Conservation (phyloP, 225 moss, liverwort and hornwort genomes). For the Physcomitrellopsis africana region DNA sequence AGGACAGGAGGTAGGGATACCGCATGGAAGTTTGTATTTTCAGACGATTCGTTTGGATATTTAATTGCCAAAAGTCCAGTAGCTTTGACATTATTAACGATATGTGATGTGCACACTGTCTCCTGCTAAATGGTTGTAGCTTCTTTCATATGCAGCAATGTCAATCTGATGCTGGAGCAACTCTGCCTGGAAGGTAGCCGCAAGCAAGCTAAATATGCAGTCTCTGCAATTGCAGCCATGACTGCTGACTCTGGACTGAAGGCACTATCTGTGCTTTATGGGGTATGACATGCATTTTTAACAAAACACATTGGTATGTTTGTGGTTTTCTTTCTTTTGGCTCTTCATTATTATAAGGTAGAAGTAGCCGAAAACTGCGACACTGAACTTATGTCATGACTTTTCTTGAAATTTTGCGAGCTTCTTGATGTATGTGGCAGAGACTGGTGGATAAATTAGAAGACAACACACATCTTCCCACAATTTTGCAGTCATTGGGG, state of each 20-base stretch:
- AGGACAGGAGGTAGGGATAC: conserved; percentile 57
- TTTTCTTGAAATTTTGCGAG: background rate
- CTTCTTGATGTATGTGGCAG: conserved; percentile 47
- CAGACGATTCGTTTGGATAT: background rate
- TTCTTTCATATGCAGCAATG: conserved; percentile 56
- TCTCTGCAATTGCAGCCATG: conserved; percentile 84
- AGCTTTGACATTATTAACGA: background rate
- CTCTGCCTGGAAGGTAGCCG: conserved; percentile 87
- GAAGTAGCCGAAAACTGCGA: conserved; percentile 14
- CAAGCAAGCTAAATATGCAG: conserved; percentile 93
- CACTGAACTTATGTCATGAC: background rate
- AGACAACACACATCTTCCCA: conserved; percentile 81
- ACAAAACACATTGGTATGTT: background rate
- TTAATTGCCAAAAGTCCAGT: background rate
- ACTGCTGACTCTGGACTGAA: conserved; percentile 87
- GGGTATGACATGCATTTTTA: conserved; percentile 49
- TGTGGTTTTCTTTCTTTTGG: background rate
- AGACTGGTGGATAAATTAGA: conserved; percentile 84
- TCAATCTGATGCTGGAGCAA: conserved; percentile 80
- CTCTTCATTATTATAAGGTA: background rate
- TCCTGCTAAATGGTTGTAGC: background rate
- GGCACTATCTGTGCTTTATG: conserved; percentile 88
- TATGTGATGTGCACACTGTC: conserved; percentile 7
- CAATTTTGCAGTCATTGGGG: conserved; percentile 89
- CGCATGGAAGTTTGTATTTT: background rate